Evolutionary conservation across 345 rosid species (phyloP).

Genomic region (Hibiscus trionum): DNA sequence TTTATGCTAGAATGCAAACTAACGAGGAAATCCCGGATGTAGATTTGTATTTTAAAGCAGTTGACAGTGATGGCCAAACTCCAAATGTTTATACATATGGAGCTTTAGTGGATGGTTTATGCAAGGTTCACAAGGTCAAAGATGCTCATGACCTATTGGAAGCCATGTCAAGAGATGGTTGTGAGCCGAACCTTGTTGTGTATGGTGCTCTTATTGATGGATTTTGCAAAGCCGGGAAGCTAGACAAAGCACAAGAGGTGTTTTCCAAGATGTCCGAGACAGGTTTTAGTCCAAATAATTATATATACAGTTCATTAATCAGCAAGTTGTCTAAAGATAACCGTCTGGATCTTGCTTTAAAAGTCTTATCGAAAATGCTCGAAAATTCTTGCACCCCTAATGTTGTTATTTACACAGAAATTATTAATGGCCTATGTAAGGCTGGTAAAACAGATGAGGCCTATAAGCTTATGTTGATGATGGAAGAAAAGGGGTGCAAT

Average conservation of each 20-base stretch:
- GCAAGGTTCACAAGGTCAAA: conserved; percentile 78
- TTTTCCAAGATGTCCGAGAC: conserved; percentile 71
- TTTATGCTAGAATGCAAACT: conserved; percentile 72
- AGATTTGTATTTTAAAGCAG: conserved; percentile 50
- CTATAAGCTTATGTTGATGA: conserved; percentile 75
- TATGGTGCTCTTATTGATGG: conserved; percentile 95
- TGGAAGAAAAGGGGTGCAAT: conserved; percentile 83
- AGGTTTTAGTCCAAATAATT: conserved; percentile 53
- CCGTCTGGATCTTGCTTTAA: conserved; percentile 73
- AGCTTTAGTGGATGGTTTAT: conserved; percentile 81
- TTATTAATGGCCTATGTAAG: conserved; percentile 87
- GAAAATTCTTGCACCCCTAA: conserved; percentile 80
- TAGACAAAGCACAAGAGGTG: conserved; percentile 84
- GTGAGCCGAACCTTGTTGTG: conserved; percentile 72
- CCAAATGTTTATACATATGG: conserved; percentile 92
- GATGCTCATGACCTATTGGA: conserved; percentile 70
- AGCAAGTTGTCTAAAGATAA: conserved; percentile 71
- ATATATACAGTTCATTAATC: conserved; percentile 80
- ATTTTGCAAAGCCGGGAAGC: conserved; percentile 75
- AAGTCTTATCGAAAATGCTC: conserved; percentile 86
- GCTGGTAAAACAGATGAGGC: conserved; percentile 86
- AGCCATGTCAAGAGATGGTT: conserved; percentile 60
- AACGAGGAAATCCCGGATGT: conserved; percentile 41
- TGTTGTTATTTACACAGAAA: conserved; percentile 78
- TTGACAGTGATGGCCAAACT: conserved; percentile 30